Evolutionary conservation across 2,329 filamentous ascomycete species (phyloP).

Genomic region (Aspergillus sp.): DNA sequence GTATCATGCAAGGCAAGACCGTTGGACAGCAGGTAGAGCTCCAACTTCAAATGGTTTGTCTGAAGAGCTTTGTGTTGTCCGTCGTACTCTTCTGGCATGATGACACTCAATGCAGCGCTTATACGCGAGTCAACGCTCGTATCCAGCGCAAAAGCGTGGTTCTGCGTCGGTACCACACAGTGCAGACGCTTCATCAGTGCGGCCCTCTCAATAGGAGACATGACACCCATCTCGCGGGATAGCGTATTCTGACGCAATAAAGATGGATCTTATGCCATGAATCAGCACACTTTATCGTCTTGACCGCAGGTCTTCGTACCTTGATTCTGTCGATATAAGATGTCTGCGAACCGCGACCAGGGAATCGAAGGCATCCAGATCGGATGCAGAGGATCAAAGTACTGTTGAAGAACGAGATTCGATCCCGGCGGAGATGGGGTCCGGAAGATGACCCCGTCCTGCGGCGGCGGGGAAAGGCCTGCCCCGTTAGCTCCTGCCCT

Average conservation of each 20-base stretch:
- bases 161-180: not conserved
- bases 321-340: not conserved
- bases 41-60: not conserved
- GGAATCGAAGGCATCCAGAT: not conserved
- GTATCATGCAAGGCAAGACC: not conserved
- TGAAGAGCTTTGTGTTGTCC: not conserved
- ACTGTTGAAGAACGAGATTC: not conserved
- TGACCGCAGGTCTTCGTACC: not conserved
- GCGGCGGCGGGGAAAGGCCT: not conserved
- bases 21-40: conserved; percentile 1
- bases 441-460: not conserved
- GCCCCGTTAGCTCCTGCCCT: not conserved
- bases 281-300: not conserved
- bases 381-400: too few species aligned
- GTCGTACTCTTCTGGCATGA: not conserved
- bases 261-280: not conserved
- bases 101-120: not conserved
- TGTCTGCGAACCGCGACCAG: not conserved
- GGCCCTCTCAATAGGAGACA: not conserved
- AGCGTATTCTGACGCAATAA: not conserved
- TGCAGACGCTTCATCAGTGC: not conserved
- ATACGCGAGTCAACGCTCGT: not conserved
- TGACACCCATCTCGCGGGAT: too few species aligned
- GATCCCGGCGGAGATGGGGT: not conserved
- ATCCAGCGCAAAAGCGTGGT: not conserved